Evolutionary conservation across 805 yeast species (phyloP).

Genomic region (Candida broadrunensis): DNA sequence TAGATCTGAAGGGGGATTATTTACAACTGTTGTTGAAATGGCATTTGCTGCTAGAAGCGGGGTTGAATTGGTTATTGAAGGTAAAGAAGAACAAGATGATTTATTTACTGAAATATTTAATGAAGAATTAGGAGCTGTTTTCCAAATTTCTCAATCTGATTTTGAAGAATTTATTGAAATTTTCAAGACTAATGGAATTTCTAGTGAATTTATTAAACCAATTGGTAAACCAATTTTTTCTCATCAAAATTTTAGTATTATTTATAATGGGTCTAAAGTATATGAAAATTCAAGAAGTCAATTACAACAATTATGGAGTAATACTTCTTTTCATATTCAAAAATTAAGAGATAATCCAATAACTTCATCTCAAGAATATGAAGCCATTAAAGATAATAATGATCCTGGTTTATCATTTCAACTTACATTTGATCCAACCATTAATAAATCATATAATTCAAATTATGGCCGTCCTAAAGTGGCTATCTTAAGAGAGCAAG

Average conservation of each 20-base stretch:
- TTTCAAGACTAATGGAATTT: constrained; percentile 58
- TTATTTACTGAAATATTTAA: constrained; percentile 65
- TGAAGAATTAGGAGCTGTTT: constrained; percentile 95
- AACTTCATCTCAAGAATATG: constrained; percentile 83
- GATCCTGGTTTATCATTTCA: constrained; percentile 90
- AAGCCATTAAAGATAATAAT: constrained; percentile 66
- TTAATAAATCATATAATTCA: constrained; percentile 25
- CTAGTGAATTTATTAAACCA: constrained; percentile 48
- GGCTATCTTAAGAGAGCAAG: constrained; percentile 96
- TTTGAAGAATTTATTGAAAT: constrained; percentile 52
- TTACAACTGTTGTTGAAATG: constrained; percentile 87
- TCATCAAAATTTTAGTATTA: constrained; percentile 46
- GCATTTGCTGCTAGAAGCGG: constrained; percentile 96
- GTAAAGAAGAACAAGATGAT: constrained; percentile 31
- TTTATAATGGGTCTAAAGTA: constrained; percentile 44
- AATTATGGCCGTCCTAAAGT: constrained; percentile 80
- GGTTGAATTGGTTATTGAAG: constrained; percentile 49
- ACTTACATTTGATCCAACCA: constrained; percentile 58
- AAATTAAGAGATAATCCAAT: constrained; percentile 91
- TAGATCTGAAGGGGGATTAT: constrained; percentile 93
- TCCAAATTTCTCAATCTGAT: constrained; percentile 69
- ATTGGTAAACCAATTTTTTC: constrained; percentile 69
- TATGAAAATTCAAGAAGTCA: constrained; percentile 58
- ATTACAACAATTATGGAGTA: constrained; percentile 81
- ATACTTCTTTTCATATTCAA: constrained; percentile 88